Percentiles rank a stretch among this genome's conserved stretches.
Conservation (phyloP, 148 eudicot genomes). For the Selenicereus undatus region DNA sequence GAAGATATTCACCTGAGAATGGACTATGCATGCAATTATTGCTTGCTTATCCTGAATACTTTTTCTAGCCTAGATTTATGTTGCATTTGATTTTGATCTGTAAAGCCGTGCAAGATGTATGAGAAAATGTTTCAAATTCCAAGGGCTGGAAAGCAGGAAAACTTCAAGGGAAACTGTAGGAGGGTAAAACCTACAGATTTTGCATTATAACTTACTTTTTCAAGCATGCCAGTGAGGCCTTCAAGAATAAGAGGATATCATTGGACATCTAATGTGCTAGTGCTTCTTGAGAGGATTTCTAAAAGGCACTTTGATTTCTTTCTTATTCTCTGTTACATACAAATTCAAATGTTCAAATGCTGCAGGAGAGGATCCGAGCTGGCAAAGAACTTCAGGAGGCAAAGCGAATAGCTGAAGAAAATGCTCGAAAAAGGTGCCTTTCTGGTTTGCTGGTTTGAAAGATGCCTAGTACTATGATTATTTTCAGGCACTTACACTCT, state of each 20-base stretch:
- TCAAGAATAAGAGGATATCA: neutral
- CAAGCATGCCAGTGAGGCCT: neutral
- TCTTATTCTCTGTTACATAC: neutral
- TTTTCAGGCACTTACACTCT: slow-evolving; percentile 6
- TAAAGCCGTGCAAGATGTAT: neutral
- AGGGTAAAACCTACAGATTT: neutral
- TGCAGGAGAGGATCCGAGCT: slow-evolving; percentile 63
- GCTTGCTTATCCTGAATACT: slow-evolving; percentile 1
- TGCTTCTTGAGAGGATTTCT: neutral
- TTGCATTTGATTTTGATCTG: neutral
- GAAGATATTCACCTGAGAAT: neutral
- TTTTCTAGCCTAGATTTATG: neutral
- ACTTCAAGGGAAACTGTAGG: neutral
- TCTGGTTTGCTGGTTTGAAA: neutral
- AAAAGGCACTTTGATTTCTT: neutral
- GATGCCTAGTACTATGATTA: slow-evolving; percentile 7
- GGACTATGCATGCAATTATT: neutral
- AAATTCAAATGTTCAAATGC: slow-evolving; percentile 11
- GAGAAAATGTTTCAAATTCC: neutral
- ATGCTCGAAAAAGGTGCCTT: slow-evolving; percentile 64
- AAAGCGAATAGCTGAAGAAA: slow-evolving; percentile 58
- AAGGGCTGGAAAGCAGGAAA: neutral
- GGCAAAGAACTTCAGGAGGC: slow-evolving; percentile 62
- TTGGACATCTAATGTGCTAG: neutral
- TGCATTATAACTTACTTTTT: neutral